Percentiles rank a stretch among this genome's conserved stretches.
These are phyloP conservation scores for Chlamydomonas sp. DNA, from an alignment of 139 green algal genomes.

Conservation along the genomic window DNA sequence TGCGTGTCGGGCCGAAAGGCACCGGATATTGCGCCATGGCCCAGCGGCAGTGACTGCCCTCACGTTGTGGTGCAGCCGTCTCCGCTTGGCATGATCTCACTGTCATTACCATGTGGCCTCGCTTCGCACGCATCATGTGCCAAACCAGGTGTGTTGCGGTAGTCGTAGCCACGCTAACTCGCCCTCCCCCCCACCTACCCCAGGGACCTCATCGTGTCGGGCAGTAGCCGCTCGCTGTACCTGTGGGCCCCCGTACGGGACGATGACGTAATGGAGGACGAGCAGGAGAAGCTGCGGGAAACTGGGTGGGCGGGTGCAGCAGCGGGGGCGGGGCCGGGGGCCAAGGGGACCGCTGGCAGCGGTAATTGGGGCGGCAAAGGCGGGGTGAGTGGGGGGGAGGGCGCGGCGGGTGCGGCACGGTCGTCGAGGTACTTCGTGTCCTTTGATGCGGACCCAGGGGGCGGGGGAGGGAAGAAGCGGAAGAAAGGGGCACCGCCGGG, in stretches of 20 bases:
- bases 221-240: conserved; percentile 52
- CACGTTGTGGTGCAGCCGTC: not conserved
- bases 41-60: not conserved
- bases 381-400: not conserved
- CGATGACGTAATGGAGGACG: conserved; percentile 27
- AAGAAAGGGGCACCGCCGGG: conserved; percentile 11
- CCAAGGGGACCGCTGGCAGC: not conserved
- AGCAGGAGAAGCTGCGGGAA: not conserved
- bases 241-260: conserved; percentile 46
- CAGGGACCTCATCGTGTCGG: conserved; percentile 24
- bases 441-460: conserved; percentile 41
- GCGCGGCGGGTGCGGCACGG: not conserved
- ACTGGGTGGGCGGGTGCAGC: not conserved
- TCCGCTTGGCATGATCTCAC: no score
- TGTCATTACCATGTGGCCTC: no score
- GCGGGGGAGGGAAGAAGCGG: conserved; percentile 17
- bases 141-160: no score
- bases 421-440: conserved; percentile 6
- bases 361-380: not conserved
- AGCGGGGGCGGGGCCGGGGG: no score
- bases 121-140: no score
- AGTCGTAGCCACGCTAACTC: not conserved
- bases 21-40: not conserved
- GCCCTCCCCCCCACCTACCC: not conserved
- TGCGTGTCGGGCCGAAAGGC: not conserved